Evolutionary conservation across 2,329 filamentous ascomycete genomes (phyloP), one percentile per base, ranked within the genome.

Genomic region (Triangularia setosa): DNA sequence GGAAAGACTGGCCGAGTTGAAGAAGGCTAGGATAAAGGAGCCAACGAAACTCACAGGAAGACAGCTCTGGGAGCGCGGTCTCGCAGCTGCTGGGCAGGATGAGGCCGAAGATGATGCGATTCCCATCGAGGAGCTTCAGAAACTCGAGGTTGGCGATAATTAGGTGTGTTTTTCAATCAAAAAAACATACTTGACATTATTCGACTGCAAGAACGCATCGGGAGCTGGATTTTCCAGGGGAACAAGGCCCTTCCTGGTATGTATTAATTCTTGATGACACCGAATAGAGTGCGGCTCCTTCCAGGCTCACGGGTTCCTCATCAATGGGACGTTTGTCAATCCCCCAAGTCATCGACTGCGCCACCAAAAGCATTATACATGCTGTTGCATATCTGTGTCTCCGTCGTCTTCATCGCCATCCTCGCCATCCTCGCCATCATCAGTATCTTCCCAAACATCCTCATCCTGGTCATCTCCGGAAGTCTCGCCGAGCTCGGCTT

Each of bases 1-100:
- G 69, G 91, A 94, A 71, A 86, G 91, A 68, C 81, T 88, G 33
- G 92, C 93, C 58, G 93, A 96, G 79, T 86, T 92, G 79, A 93
- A 91, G 78, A 90, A 92, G 79, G 87, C 88, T 18, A 89, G 82
- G 72, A 82, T 87, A 65, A 95, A 92, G 81, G 91, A 91, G 66
- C 87, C 91, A 16, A 84, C 88, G 44, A 88, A 83, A 73, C 77
- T 93, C 69, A 89, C 90, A 1, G 91, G 91, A 18, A 88, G 80
- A 73, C 89, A 94, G 74, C 80, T 94, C 40, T 94, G 91, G 90
- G 90, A 93, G 80, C 83, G 83, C 59, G 91, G 91, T 27, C 76
- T 93, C 72, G 90, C 79, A 59, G 83, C 88, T 78, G 82, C 77
- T 67, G 88, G 89, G 55, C 87, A 88, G 71, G 87, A 87, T 65